Evolutionary conservation across 1,284 basidiomycete genomes (phyloP).

Genomic region (Fomitopsis pinicola): DNA sequence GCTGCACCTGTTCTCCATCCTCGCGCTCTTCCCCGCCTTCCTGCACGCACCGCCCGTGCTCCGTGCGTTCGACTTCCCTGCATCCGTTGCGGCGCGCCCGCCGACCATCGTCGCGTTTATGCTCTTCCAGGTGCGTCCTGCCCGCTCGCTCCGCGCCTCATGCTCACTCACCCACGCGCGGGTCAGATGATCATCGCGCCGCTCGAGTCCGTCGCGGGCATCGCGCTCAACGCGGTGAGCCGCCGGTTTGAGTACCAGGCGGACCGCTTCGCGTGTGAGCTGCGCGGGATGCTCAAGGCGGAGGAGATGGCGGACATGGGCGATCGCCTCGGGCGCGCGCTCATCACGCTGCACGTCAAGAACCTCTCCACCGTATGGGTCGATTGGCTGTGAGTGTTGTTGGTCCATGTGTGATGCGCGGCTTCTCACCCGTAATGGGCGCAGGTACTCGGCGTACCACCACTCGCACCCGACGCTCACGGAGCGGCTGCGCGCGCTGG

Average conservation of each 20-base stretch:
- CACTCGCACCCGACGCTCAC: slow-evolving; percentile 90
- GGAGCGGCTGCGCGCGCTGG: slow-evolving; percentile 79
- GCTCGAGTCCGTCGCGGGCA: slow-evolving; percentile 73
- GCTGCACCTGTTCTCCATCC: slow-evolving; percentile 81
- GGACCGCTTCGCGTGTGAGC: slow-evolving; percentile 75
- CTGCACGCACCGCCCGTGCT: slow-evolving; percentile 83
- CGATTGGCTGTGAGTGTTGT: slow-evolving; percentile 73
- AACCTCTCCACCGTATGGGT: slow-evolving; percentile 90
- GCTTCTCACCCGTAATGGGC: not conserved
- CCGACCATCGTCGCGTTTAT: slow-evolving; percentile 90
- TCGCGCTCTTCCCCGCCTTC: slow-evolving; percentile 90
- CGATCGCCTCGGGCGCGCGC: slow-evolving; percentile 73
- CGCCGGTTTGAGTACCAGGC: slow-evolving; percentile 89
- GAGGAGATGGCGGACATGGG: slow-evolving; percentile 68
- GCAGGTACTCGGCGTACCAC: slow-evolving; percentile 85
- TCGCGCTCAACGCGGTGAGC: slow-evolving; percentile 77
- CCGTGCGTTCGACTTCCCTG: slow-evolving; percentile 83
- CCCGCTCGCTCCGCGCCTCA: slow-evolving; percentile 3
- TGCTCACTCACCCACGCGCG: not conserved
- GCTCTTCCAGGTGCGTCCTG: slow-evolving; percentile 63
- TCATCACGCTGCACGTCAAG: slow-evolving; percentile 83
- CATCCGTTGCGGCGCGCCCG: slow-evolving; percentile 57
- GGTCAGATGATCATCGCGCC: slow-evolving; percentile 78
- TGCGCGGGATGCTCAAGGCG: slow-evolving; percentile 45
- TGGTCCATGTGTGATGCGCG: not conserved